phyloP scores from a whole-genome alignment of 1,284 basidiomycete species.

The Leccinum subrobustum region DNA sequence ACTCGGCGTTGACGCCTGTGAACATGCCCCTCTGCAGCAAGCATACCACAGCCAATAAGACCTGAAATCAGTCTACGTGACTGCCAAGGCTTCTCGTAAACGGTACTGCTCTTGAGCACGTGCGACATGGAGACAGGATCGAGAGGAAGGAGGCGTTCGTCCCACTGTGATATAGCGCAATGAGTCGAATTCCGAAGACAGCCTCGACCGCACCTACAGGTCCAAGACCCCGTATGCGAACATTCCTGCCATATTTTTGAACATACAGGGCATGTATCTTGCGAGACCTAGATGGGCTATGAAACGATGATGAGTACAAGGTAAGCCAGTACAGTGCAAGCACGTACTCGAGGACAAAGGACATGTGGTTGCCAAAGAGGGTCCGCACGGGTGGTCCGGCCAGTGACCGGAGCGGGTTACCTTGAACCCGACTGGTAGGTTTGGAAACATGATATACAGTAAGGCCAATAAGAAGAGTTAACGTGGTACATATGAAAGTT shows the following conservation, averaged over 20 bases:
- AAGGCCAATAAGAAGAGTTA: constrained; percentile 24
- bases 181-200: constrained; percentile 8
- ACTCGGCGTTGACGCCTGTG: constrained; percentile 77
- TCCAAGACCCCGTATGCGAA: constrained; percentile 61
- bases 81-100: constrained; percentile 81
- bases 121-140: constrained; percentile 71
- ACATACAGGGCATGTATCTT: constrained; percentile 52
- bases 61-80: constrained; percentile 69
- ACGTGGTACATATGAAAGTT: constrained; percentile 26
- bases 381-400: constrained; percentile 55
- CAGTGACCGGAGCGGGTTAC: constrained; percentile 52
- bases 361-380: constrained; percentile 54
- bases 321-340: not conserved
- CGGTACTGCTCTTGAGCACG: constrained; percentile 62
- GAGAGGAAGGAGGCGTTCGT: constrained; percentile 70
- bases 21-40: constrained; percentile 69
- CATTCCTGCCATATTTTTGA: constrained; percentile 52
- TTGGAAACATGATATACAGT: constrained; percentile 36
- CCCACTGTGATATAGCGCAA: constrained; percentile 50
- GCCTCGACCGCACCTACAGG: constrained; percentile 47
- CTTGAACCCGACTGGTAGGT: constrained; percentile 32
- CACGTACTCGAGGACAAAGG: constrained; percentile 55
- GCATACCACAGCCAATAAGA: constrained; percentile 76
- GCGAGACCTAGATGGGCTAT: constrained; percentile 56
- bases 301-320: constrained; percentile 1